Base-by-base conservation (phyloP, 2,329 filamentous ascomycete species). In the Juglanconis oblonga region DNA sequence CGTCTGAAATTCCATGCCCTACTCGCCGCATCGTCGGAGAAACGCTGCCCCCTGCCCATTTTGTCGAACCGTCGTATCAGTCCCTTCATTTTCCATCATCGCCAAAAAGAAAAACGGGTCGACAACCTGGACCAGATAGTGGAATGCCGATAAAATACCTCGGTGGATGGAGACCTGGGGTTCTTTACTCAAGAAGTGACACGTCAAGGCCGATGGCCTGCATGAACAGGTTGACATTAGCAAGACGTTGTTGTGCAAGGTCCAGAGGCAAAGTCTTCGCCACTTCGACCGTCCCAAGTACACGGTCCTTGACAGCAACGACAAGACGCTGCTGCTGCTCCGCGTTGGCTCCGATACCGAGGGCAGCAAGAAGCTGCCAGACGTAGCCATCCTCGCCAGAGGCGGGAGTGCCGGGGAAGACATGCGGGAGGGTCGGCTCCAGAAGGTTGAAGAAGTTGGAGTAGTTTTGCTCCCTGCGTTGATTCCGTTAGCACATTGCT, bases 181-280 rank as follows among this genome's bases (percentile, higher is more conserved):
- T 38, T n/a, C 14, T 55, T 66, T 66, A 78, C 61, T 77, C 73
- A 63, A 87, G 74, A 55, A 88, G 76, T 68, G 97, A 95, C 54
- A 99, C 95, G 78, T 99, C 95, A 72, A 99, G 82, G n/a, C 95
- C 95, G 75, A 99, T 97, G 58, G 94, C 95, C 70, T 92, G 89
- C 93, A 99, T 97, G 75, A 99, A 99, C 58, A 99, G 79, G 73
- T 99, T 99, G 67, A 99, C 95, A 71, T 97, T 97, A 61, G 89
- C 88, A 60, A 97, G 80, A 62, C 94, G 88, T 71, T 91, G 87
- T 62, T 87, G 87, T 11, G 90, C 88, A 87, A 98, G 91, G 59
- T 95, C 90, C 14, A 88, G 83, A 17, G 95, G 94, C 38, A 99
- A 81, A 1, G 91, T 94, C 81, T 97, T 97, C 69, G 91, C 89